A percentile compares a stretch with the other conserved stretches of the same genome.
These are phyloP conservation scores for Nicotiana rustica DNA, from an alignment of 305 asterid genomes.

Conservation along the genomic window DNA sequence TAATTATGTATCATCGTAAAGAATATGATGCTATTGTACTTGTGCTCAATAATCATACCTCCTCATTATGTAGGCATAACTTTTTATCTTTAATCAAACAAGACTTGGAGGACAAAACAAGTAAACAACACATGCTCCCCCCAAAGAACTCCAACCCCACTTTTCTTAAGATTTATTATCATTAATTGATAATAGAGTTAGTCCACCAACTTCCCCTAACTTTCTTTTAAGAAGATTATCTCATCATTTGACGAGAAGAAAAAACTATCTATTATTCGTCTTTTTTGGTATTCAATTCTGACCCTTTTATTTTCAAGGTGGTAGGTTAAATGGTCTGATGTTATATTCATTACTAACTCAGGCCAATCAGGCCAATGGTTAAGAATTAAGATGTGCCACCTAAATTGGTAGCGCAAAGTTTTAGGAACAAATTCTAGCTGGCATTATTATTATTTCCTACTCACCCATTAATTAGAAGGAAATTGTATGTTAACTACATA, in stretches of 20 bases:
- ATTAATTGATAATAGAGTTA: constrained; percentile 46
- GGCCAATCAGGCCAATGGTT: constrained; percentile 17
- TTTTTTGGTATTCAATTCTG: neutral
- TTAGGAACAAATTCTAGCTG: neutral
- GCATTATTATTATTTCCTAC: neutral
- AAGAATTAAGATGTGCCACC: constrained; percentile 39
- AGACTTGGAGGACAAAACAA: constrained; percentile 28
- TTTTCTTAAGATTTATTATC: neutral
- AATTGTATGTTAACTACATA: neutral
- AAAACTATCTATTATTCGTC: neutral
- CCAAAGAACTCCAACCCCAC: neutral
- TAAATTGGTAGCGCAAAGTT: constrained; percentile 32
- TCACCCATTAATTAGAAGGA: neutral
- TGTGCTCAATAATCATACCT: constrained; percentile 17
- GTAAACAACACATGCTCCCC: neutral
- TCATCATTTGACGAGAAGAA: constrained; percentile 23
- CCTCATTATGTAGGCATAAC: constrained; percentile 2
- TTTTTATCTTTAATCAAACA: constrained; percentile 6
- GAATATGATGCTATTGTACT: neutral
- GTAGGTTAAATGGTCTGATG: constrained; percentile 32
- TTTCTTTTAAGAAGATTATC: constrained; percentile 32
- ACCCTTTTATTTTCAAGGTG: constrained; percentile 21
- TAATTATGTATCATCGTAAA: neutral
- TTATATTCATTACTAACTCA: constrained; percentile 13
- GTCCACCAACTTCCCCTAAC: constrained; percentile 48